Evolutionary conservation across 1,284 basidiomycete genomes (phyloP).

Genomic region (Puccinia coronata): DNA sequence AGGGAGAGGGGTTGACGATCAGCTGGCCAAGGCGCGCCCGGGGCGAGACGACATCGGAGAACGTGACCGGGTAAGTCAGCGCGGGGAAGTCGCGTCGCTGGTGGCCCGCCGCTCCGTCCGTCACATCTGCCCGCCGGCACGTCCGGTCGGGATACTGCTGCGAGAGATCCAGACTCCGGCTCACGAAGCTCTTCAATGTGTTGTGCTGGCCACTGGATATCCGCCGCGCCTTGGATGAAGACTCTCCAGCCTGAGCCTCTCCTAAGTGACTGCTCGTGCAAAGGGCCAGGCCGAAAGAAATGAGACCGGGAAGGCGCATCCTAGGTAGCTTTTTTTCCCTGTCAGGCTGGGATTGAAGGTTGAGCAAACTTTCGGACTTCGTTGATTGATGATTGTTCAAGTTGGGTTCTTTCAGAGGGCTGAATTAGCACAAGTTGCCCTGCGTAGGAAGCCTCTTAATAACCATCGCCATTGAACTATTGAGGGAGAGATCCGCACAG

Average conservation of each 20-base stretch:
- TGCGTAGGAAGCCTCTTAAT: too few relatives aligned
- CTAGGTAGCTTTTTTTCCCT: neutral
- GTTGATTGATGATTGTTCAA: neutral
- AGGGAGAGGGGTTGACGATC: constrained; percentile 28
- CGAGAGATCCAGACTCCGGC: neutral
- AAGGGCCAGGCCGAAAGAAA: neutral
- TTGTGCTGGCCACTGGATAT: neutral
- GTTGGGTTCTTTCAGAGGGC: neutral
- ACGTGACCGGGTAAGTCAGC: constrained; percentile 16
- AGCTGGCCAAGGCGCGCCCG: constrained; percentile 24
- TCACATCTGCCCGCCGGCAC: neutral
- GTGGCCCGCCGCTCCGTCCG: neutral
- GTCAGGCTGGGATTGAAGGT: neutral
- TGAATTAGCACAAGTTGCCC: too few relatives aligned
- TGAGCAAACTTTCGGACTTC: too few relatives aligned
- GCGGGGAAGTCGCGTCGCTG: constrained; percentile 5
- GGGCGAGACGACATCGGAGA: constrained; percentile 24
- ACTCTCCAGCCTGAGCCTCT: neutral
- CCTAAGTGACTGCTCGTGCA: neutral
- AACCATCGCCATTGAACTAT: too few relatives aligned
- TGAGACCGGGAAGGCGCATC: constrained; percentile 1
- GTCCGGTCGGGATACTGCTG: constrained; percentile 19
- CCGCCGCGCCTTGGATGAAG: neutral
- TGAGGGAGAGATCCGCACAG: too few relatives aligned
- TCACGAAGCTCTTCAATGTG: neutral